These are phyloP conservation scores for Rhizopogon sp. DNA, from an alignment of 768 basidiomycete species.

Conservation along the genomic window DNA sequence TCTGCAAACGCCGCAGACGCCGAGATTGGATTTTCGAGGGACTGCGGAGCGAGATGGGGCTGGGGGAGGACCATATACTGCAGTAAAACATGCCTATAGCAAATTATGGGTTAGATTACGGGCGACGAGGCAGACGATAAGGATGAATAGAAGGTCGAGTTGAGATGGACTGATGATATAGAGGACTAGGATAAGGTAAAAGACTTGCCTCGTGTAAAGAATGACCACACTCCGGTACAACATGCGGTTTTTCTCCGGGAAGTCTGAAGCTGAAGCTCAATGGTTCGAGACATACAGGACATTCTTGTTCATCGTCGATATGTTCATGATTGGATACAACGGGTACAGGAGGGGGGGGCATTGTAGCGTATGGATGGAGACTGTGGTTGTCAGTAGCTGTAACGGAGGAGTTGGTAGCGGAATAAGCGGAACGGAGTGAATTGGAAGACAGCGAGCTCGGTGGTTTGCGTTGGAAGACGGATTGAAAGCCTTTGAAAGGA, in stretches of 20 bases:
- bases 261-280: conserved; percentile 89
- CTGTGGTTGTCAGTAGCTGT: conserved; percentile 32
- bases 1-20: conserved; percentile 95
- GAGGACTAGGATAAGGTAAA: neutral
- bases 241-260: conserved; percentile 95
- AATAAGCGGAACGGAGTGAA: conserved; percentile 45
- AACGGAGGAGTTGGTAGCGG: conserved; percentile 32
- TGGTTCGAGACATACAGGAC: conserved; percentile 95
- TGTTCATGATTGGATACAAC: conserved; percentile 63
- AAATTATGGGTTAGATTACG: conserved; percentile 6
- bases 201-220: conserved; percentile 82
- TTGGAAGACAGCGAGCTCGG: conserved; percentile 37
- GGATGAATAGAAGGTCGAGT: neutral
- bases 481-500: conserved; percentile 36
- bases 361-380: conserved; percentile 52
- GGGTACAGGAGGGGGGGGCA: conserved; percentile 63
- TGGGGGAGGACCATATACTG: conserved; percentile 89
- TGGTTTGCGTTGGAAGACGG: conserved; percentile 47
- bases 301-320: conserved; percentile 80
- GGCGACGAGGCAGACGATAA: conserved; percentile 1
- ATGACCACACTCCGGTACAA: conserved; percentile 97
- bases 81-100: conserved; percentile 88
- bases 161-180: neutral
- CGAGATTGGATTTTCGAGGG: conserved; percentile 73
- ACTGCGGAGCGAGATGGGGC: conserved; percentile 47